A percentile compares a stretch with the other conserved stretches of the same genome.
Evolutionary conservation across 2,329 filamentous ascomycete genomes (phyloP).

Genomic region (Teratosphaeria nubilosa): DNA sequence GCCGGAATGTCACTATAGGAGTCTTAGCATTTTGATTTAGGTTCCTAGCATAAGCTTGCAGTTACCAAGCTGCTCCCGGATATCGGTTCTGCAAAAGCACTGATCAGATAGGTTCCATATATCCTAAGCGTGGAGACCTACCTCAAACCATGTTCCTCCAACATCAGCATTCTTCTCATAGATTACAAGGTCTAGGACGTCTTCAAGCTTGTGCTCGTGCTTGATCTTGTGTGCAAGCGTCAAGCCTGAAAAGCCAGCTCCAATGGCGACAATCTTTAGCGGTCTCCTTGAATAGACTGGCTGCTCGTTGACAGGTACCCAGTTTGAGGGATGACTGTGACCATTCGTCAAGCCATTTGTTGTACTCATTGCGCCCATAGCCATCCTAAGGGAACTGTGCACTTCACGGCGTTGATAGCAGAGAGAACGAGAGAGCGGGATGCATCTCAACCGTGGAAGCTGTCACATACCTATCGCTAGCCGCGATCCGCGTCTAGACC

Average conservation of each 20-base stretch:
- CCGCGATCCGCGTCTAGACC: neutral
- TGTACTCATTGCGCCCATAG: neutral
- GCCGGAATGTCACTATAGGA: slow-evolving; percentile 31
- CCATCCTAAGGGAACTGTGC: neutral
- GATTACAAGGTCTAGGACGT: slow-evolving; percentile 30
- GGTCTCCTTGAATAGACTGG: neutral
- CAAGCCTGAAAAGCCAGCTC: slow-evolving; percentile 2
- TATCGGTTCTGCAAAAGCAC: slow-evolving; percentile 29
- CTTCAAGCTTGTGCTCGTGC: slow-evolving; percentile 19
- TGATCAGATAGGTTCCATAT: neutral
- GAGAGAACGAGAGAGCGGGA: neutral
- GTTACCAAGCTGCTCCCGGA: neutral
- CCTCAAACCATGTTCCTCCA: slow-evolving; percentile 29
- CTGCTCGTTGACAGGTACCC: slow-evolving; percentile 1
- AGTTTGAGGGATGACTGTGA: neutral
- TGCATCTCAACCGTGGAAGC: neutral
- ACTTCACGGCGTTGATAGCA: neutral
- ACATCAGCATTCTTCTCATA: slow-evolving; percentile 33
- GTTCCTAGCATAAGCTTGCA: neutral
- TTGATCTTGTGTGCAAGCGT: slow-evolving; percentile 9
- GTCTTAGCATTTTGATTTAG: neutral
- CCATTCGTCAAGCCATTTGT: neutral
- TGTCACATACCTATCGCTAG: neutral
- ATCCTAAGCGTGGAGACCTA: neutral
- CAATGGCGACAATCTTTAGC: neutral